A percentile compares a stretch with the other conserved stretches of the same genome.
These are phyloP conservation scores for Aspergillus steynii DNA, from an alignment of 495 filamentous ascomycete species.

Conservation along the genomic window DNA sequence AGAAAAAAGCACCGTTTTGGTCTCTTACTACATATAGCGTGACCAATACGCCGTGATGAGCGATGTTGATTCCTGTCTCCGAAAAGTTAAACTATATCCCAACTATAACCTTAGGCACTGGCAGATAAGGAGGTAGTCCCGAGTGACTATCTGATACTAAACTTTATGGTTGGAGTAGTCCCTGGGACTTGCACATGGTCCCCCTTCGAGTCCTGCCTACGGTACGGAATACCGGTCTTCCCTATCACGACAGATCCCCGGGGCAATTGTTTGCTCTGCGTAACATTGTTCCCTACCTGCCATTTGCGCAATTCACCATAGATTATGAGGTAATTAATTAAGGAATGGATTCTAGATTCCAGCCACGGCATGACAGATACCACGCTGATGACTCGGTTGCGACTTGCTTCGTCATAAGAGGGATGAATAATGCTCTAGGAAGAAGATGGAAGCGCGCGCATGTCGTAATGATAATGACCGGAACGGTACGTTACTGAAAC, in stretches of 20 bases:
- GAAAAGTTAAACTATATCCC: background rate
- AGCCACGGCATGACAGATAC: background rate
- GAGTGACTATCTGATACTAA: slow-evolving; percentile 2
- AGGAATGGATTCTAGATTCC: slow-evolving; percentile 1
- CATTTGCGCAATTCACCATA: background rate
- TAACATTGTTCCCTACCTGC: background rate
- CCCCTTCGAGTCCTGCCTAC: too few relatives aligned
- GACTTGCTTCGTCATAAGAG: too few relatives aligned
- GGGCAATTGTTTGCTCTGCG: background rate
- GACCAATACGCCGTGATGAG: background rate
- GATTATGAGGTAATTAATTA: background rate
- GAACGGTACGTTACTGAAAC: too few relatives aligned
- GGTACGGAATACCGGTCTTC: background rate
- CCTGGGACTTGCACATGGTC: background rate
- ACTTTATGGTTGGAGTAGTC: slow-evolving; percentile 1
- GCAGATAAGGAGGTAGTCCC: background rate
- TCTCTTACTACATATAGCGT: background rate
- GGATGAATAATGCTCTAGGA: too few relatives aligned
- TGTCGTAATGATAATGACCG: background rate
- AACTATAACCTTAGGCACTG: background rate
- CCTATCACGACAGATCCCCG: background rate
- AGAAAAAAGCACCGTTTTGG: background rate
- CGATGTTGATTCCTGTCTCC: background rate
- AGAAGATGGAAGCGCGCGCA: background rate
- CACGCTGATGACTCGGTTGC: background rate